phyloP scores from a whole-genome alignment of 306 rosid species.

The Vigna reflexopilosa region DNA sequence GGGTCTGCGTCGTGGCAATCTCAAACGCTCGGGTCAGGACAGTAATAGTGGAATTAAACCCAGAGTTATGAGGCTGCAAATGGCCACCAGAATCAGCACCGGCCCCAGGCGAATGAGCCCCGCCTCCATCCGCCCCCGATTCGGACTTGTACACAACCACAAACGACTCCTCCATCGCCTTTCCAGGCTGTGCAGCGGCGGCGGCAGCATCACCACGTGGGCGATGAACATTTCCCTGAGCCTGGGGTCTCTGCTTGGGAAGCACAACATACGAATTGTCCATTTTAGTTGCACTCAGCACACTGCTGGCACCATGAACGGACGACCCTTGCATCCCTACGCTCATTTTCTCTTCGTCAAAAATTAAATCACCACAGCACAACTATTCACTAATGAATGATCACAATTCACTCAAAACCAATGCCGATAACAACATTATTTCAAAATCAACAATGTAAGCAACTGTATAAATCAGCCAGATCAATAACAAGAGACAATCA shows the following conservation, averaged over 20 bases:
- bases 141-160: constrained; percentile 91
- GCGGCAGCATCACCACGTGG: constrained; percentile 61
- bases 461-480: background rate
- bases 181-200: constrained; percentile 61
- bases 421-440: background rate
- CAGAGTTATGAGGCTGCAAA: constrained; percentile 77
- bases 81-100: constrained; percentile 67
- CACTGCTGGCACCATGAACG: constrained; percentile 79
- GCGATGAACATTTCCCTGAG: constrained; percentile 74
- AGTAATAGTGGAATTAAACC: constrained; percentile 78
- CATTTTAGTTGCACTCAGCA: constrained; percentile 78
- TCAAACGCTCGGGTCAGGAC: constrained; percentile 89
- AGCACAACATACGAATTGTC: constrained; percentile 92
- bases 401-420: background rate
- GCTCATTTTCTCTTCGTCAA: constrained; percentile 29
- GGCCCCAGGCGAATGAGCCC: constrained; percentile 53
- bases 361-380: background rate
- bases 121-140: constrained; percentile 81
- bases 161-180: constrained; percentile 91
- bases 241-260: constrained; percentile 71
- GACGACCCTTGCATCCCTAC: constrained; percentile 92
- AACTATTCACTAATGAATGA: background rate
- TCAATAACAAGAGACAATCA: constrained; percentile 4
- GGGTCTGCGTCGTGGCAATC: constrained; percentile 92
- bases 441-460: constrained; percentile 10